Percentiles rank a stretch among this genome's conserved stretches.
These are phyloP conservation scores for Aphanomyces astaci DNA, from an alignment of 352 stramenopile genomes.

Conservation along the genomic window DNA sequence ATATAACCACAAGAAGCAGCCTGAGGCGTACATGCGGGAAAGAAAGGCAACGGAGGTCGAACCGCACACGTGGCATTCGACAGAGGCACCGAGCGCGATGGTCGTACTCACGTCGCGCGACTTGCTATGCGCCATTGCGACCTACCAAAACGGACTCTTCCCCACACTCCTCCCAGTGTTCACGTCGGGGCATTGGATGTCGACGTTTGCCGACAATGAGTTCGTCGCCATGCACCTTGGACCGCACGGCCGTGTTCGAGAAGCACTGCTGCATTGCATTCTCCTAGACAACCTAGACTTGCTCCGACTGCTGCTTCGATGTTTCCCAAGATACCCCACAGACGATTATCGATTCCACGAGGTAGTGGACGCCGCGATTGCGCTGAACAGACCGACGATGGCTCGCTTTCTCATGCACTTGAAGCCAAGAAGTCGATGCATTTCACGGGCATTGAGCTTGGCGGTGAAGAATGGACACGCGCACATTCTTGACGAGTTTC, in stretches of 20 bases:
- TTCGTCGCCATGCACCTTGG: neutral
- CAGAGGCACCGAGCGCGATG: no score
- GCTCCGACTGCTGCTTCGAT: neutral
- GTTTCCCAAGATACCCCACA: neutral
- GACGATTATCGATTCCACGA: neutral
- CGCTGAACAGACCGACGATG: neutral
- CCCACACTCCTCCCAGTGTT: neutral
- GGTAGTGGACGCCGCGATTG: neutral
- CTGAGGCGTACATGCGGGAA: neutral
- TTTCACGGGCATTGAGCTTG: neutral
- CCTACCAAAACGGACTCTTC: slow-evolving; percentile 1
- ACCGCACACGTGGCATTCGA: no score
- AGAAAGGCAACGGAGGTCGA: no score
- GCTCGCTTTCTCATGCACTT: neutral
- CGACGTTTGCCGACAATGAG: neutral
- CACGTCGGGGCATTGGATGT: neutral
- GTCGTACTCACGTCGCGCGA: no score
- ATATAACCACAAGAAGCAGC: neutral
- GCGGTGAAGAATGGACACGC: neutral
- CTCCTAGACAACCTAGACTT: neutral
- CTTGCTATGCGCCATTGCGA: no score
- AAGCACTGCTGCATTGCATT: neutral
- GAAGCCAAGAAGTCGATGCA: neutral
- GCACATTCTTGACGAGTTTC: neutral
- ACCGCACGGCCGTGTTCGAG: neutral